Evolutionary conservation across 371 early-diverging fungal species (phyloP), one percentile per base, ranked within the genome.

Genomic region (Mucor indicus): DNA sequence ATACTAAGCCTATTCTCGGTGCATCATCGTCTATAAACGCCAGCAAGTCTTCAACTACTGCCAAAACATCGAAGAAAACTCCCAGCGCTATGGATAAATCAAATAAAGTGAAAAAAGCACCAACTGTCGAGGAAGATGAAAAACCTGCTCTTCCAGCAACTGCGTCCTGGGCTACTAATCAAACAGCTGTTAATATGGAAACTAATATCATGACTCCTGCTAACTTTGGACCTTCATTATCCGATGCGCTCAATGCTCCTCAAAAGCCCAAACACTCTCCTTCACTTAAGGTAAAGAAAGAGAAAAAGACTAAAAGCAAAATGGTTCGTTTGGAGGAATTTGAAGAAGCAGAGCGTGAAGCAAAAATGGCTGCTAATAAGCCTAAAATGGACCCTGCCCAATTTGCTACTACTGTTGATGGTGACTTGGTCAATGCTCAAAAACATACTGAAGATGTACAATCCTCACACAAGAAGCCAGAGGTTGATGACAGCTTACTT

Each of bases 131-230:
- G 19, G 52, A 54, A 2, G 68, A 63, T 7, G 73, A 74, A 38
- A 72, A 67, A 38, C 80, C 81, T 13, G 81, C 82, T 20, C 51
- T 84, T n/a, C 85, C 85, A 3, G 76, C 79, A 10, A 73, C 80
- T 13, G 85, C 81, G 0, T 81, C 85, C 0, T 84, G 85, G 85
- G 85, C 79, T 8, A 79, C 69, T 36, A 17, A 42, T 13, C 44
- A 42, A 39, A 60, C 64, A 23, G 55, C 59, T 4, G 52, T 72
- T 0, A 58, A 67, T 10, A 49, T 60, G 6, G 63, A 61, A 7
- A 72, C 47, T 38, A 61, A 64, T 1, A 61, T 62, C 4, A n/a
- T n/a, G n/a, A 69, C 71, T 4, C 78, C 76, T 35, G 62, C 50
- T 10, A 61, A 68, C 25, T 71, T 71, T 43, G 75, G 72, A 6